Percentiles rank a stretch among this genome's conserved stretches.
phyloP scores from a whole-genome alignment of 2,329 filamentous ascomycete genomes.

The Colletotrichum costaricense region DNA sequence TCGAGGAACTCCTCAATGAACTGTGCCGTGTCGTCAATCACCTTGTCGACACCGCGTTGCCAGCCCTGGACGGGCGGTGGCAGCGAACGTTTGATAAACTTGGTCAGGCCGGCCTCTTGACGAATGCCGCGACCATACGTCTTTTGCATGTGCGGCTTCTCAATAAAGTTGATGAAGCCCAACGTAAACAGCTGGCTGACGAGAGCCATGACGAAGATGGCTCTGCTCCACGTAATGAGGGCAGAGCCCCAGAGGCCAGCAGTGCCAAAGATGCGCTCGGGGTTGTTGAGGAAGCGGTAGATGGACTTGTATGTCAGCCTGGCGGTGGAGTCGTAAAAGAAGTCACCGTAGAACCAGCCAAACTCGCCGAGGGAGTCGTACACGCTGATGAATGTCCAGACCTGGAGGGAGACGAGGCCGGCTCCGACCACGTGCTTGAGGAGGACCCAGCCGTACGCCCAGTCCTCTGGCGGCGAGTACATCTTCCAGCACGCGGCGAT shows the following conservation, averaged over 20 bases:
- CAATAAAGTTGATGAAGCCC: constrained; percentile 90
- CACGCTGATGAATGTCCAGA: constrained; percentile 93
- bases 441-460: constrained; percentile 86
- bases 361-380: constrained; percentile 97
- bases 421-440: constrained; percentile 88
- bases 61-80: constrained; percentile 85
- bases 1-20: constrained; percentile 94
- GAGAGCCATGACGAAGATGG: constrained; percentile 88
- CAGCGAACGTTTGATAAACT: constrained; percentile 87
- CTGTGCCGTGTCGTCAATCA: constrained; percentile 86
- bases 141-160: constrained; percentile 98
- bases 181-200: constrained; percentile 87
- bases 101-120: constrained; percentile 89
- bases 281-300: constrained; percentile 98
- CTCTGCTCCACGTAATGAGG: constrained; percentile 89
- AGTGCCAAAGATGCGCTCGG: constrained; percentile 91
- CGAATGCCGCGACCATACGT: constrained; percentile 89
- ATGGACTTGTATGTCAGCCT: constrained; percentile 97
- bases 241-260: constrained; percentile 97
- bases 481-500: constrained; percentile 95
- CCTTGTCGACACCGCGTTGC: constrained; percentile 87
- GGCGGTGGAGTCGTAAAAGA: constrained; percentile 91
- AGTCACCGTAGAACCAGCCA: constrained; percentile 99
- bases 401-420: constrained; percentile 83
- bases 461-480: constrained; percentile 88